These are phyloP conservation scores for Botrytis byssoidea DNA, from an alignment of 2,329 filamentous ascomycete species.

Conservation along the genomic window DNA sequence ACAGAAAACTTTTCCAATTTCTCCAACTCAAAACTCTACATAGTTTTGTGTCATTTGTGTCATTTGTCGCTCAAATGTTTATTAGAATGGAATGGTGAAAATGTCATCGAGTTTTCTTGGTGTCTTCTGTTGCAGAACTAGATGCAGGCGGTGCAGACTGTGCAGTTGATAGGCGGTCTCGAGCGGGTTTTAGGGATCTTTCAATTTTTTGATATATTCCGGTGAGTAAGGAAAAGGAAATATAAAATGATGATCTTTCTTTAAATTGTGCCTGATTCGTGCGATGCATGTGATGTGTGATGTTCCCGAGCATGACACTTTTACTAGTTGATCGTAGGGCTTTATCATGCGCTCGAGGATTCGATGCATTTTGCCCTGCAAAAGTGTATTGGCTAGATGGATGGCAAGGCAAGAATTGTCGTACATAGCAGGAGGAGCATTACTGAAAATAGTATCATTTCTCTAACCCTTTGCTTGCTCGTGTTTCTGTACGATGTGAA, in stretches of 20 bases:
- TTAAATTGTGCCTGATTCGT: not conserved
- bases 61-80: not conserved
- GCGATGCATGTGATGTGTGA: not conserved
- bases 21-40: not conserved
- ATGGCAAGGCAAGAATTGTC: not conserved
- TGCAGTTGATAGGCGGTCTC: not conserved
- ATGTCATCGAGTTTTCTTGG: constrained; percentile 3
- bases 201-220: not conserved
- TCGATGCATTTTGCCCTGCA: not conserved
- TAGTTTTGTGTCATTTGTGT: not conserved
- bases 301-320: not conserved
- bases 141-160: not conserved
- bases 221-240: not conserved
- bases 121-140: constrained; percentile 4
- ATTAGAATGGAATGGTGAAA: not conserved
- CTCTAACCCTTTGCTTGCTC: not conserved
- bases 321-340: not conserved
- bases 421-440: not conserved
- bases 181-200: not conserved
- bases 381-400: not conserved
- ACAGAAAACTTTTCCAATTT: not conserved
- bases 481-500: not conserved
- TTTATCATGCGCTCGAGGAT: not conserved
- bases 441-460: not conserved
- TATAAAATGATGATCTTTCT: not conserved